A percentile compares a stretch with the other conserved stretches of the same genome.
Evolutionary conservation across 108 stramenopile species (phyloP).

Genomic region (Craspedostauros australis): DNA sequence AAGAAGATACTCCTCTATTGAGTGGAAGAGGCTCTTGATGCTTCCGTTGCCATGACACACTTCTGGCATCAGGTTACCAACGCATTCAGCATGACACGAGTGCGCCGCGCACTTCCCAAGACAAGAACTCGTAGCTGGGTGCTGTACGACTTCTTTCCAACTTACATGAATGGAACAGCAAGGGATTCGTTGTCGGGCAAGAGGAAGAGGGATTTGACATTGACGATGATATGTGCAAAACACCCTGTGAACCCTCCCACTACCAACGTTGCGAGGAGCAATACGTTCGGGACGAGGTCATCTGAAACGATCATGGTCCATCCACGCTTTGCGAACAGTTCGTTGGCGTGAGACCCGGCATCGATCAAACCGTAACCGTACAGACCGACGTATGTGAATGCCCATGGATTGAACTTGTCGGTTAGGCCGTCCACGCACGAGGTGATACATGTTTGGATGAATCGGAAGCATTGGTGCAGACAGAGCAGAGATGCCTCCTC

Average conservation of each 20-base stretch:
- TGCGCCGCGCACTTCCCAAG: not conserved
- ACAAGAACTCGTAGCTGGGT: not conserved
- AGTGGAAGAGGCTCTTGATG: too few species aligned
- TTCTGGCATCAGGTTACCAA: too few species aligned
- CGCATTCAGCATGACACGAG: too few species aligned
- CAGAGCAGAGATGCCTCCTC: conserved; percentile 52
- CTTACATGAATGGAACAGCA: conserved; percentile 55
- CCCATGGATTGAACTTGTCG: conserved; percentile 71
- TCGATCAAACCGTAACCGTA: conserved; percentile 78
- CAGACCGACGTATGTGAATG: conserved; percentile 83
- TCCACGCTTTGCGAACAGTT: conserved; percentile 77
- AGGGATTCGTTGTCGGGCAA: conserved; percentile 38
- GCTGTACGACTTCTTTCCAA: not conserved
- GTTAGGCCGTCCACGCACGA: conserved; percentile 58
- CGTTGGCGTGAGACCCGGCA: conserved; percentile 60
- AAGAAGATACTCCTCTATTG: too few species aligned
- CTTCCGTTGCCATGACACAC: too few species aligned
- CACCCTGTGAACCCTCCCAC: conserved; percentile 70
- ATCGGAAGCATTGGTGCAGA: conserved; percentile 64
- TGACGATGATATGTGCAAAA: conserved; percentile 55
- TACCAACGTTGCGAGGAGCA: conserved; percentile 62
- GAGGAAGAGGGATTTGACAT: conserved; percentile 41
- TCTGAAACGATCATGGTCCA: conserved; percentile 85
- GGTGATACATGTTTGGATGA: conserved; percentile 55
- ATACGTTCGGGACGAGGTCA: conserved; percentile 75